phyloP scores from a whole-genome alignment of 2,329 filamentous ascomycete genomes.

The Botryosphaeria dothidea region DNA sequence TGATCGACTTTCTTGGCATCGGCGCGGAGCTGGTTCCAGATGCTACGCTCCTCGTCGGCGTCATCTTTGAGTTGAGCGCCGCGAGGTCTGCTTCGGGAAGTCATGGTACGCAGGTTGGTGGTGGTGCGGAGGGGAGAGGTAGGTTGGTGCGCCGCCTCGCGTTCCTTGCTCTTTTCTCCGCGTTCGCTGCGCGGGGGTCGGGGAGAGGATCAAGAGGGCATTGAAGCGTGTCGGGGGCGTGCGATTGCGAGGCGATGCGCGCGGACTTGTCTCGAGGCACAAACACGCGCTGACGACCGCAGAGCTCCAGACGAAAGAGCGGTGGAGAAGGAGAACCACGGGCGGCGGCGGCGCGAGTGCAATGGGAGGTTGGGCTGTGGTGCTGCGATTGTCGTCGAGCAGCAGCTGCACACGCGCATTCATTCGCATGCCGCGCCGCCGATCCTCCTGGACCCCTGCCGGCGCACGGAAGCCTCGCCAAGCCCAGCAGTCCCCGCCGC shows the following conservation, averaged over 20 bases:
- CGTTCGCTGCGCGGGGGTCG: constrained; percentile 7
- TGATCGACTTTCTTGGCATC: constrained; percentile 48
- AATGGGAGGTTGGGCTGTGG: neutral
- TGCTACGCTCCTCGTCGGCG: constrained; percentile 50
- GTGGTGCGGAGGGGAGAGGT: neutral
- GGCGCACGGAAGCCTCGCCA: neutral
- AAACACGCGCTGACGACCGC: neutral
- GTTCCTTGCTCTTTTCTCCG: constrained; percentile 17
- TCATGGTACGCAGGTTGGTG: constrained; percentile 35
- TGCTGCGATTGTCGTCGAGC: neutral
- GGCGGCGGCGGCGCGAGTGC: neutral
- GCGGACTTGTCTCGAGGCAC: neutral
- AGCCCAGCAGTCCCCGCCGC: constrained; percentile 4
- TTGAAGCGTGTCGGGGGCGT: neutral
- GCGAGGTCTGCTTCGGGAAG: constrained; percentile 47
- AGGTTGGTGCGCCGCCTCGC: constrained; percentile 3
- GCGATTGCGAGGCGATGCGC: neutral
- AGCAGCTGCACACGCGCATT: neutral
- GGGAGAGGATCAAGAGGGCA: constrained; percentile 4
- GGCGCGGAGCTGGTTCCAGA: constrained; percentile 51
- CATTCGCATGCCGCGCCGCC: neutral
- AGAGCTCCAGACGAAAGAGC: neutral
- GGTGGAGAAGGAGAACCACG: neutral
- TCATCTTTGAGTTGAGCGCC: constrained; percentile 49
- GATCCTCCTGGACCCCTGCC: constrained; percentile 5